Evolutionary conservation across 73 alveolate species (phyloP).

Genomic region (Tetrahymena thermophila): DNA sequence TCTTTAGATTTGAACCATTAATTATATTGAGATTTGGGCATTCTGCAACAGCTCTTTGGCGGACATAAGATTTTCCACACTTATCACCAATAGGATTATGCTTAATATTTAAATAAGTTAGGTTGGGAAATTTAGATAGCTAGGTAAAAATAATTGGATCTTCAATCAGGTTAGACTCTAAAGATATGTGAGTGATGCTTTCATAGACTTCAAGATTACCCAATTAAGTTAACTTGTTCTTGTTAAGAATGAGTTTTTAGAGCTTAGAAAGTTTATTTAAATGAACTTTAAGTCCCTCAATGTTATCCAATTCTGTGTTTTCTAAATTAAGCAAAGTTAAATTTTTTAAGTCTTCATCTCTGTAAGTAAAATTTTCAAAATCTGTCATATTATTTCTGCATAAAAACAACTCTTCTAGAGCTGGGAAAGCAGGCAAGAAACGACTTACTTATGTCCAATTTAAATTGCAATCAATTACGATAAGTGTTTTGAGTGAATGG

Average conservation of each 20-base stretch:
- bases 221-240: constrained; percentile 38
- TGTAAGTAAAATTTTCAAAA: constrained; percentile 46
- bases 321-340: constrained; percentile 63
- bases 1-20: constrained; percentile 47
- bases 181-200: constrained; percentile 8
- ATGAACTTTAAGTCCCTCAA: constrained; percentile 7
- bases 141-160: constrained; percentile 40
- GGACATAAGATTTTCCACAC: constrained; percentile 23
- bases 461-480: neutral
- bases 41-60: constrained; percentile 46
- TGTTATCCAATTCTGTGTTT: constrained; percentile 41
- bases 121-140: constrained; percentile 9
- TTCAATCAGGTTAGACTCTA: constrained; percentile 37
- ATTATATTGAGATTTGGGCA: constrained; percentile 25
- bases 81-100: constrained; percentile 53
- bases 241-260: constrained; percentile 50
- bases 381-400: constrained; percentile 52
- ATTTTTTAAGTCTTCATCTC: constrained; percentile 33
- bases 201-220: constrained; percentile 15
- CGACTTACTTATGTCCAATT: constrained; percentile 34
- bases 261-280: constrained; percentile 43
- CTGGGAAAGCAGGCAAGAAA: constrained; percentile 58
- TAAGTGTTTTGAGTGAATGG: constrained; percentile 23
- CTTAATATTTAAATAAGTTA: constrained; percentile 23
- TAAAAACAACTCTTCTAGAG: constrained; percentile 55